phyloP scores from a whole-genome alignment of 257 asterid genomes.

The Rehmannia glutinosa region DNA sequence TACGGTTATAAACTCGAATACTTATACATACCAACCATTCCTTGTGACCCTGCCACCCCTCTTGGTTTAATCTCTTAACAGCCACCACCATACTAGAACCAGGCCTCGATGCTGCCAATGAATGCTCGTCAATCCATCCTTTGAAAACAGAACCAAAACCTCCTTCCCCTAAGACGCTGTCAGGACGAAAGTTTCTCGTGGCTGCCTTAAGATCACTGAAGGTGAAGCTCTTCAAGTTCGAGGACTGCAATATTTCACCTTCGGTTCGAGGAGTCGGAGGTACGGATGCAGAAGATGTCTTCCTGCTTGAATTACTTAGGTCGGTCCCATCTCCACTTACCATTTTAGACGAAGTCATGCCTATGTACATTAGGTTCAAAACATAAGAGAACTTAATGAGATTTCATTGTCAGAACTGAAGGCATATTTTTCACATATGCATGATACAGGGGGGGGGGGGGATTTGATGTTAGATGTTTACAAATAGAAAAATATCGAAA shows the following conservation, averaged over 20 bases:
- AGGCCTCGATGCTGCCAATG: slow-evolving; percentile 62
- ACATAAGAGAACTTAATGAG: no score
- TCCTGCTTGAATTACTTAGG: slow-evolving; percentile 55
- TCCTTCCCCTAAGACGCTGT: slow-evolving; percentile 87
- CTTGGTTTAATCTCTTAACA: slow-evolving; percentile 80
- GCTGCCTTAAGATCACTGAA: slow-evolving; percentile 69
- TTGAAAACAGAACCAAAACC: slow-evolving; percentile 92
- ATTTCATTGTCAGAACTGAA: no score
- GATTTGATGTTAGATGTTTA: not conserved
- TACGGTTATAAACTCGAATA: no score
- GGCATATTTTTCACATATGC: no score
- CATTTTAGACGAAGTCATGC: slow-evolving; percentile 35
- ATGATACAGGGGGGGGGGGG: no score
- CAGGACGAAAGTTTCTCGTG: slow-evolving; percentile 84
- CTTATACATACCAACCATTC: slow-evolving; percentile 76
- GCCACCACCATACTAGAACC: slow-evolving; percentile 79
- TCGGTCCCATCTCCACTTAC: slow-evolving; percentile 52
- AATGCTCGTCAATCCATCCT: slow-evolving; percentile 78
- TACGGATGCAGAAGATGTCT: slow-evolving; percentile 51
- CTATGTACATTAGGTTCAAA: slow-evolving; percentile 17
- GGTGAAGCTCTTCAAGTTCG: slow-evolving; percentile 70
- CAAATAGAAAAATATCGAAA: not conserved
- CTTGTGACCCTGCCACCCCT: slow-evolving; percentile 93
- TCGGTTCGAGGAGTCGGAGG: slow-evolving; percentile 82
- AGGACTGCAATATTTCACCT: slow-evolving; percentile 85